Base-by-base conservation (phyloP, 768 basidiomycete genomes). In the Exidia glandulosa region DNA sequence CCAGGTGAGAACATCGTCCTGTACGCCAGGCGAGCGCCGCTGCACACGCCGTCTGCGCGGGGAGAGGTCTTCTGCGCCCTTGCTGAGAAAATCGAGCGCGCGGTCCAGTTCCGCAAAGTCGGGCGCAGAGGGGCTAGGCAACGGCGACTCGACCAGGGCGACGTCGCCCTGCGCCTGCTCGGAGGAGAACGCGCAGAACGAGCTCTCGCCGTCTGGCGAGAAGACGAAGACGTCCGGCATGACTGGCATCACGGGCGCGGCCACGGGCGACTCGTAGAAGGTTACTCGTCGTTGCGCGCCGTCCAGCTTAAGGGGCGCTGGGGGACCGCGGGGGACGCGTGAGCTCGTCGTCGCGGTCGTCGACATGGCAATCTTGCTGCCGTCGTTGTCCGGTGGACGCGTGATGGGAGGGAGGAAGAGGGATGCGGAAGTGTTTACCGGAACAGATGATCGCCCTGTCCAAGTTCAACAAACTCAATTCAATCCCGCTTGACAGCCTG, bases 181-280 rank as follows among this genome's bases (percentile, higher is more conserved):
- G n/a, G n/a, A 25, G 25, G 25, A 29, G 30, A 54, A 54, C 50
- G 50, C 50, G 50, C 50, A 54, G 50, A 54, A 54, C 25, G 50
- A 27, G 50, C 27, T 54, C 30, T 75, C 73, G 47, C 74, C 74
- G 60, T 75, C 73, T 16, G 74, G 74, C 7, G 74, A 72, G 30
- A 68, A 68, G 16, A 75, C 71, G 61, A 72, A 66, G 19, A 75
- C 74, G 56, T 71, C 66, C 4, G 74, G 74, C 54, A 72, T 62
- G 64, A n/a, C 59, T 36, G 27, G 59, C n/a, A 41, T 60, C 29
- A 65, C 59, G 10, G 71, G 68, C n/a, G 68, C 57, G 63, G 61
- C 62, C 25, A 14, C 27, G 7, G 14, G 50, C 50, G 50, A 27
- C 50, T 31, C 50, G n/a, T n/a, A n/a, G 50, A 27, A 14, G 50